Evolutionary conservation across 768 basidiomycete species (phyloP).

Genomic region (Naganishia onofrii): DNA sequence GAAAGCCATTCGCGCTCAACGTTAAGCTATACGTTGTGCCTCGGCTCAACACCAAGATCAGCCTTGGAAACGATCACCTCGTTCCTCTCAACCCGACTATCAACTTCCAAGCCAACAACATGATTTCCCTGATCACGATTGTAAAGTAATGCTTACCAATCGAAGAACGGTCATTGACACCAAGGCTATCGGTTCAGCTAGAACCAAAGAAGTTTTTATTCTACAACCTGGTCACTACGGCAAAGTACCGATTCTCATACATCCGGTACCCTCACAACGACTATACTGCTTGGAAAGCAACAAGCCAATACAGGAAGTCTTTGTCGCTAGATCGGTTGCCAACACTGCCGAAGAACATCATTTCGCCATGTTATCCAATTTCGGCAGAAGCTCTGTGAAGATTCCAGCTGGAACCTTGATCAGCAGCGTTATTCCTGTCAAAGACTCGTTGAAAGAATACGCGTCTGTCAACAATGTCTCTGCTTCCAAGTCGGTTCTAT

Average conservation of each 20-base stretch:
- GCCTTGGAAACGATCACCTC: conserved; percentile 26
- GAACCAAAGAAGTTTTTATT: conserved; percentile 11
- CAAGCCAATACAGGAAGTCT: background rate
- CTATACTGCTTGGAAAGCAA: background rate
- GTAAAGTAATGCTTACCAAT: background rate
- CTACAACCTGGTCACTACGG: conserved; percentile 22
- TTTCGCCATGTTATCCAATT: conserved; percentile 1
- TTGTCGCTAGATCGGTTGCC: background rate
- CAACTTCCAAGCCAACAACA: conserved; percentile 9
- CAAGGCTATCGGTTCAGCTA: background rate
- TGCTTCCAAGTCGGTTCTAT: background rate
- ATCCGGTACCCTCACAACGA: background rate
- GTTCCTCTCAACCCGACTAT: conserved; percentile 9
- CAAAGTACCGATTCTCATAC: background rate
- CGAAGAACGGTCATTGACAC: background rate
- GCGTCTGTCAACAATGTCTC: background rate
- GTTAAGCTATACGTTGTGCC: conserved; percentile 18
- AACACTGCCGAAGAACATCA: background rate
- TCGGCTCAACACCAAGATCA: conserved; percentile 9
- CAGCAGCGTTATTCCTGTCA: background rate
- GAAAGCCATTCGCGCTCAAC: background rate
- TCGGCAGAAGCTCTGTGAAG: background rate
- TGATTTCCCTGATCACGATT: background rate
- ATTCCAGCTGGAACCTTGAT: background rate
- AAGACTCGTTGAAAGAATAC: background rate